Base-by-base conservation (phyloP, 2,329 filamentous ascomycete species). In the Sporothrix curviconia region DNA sequence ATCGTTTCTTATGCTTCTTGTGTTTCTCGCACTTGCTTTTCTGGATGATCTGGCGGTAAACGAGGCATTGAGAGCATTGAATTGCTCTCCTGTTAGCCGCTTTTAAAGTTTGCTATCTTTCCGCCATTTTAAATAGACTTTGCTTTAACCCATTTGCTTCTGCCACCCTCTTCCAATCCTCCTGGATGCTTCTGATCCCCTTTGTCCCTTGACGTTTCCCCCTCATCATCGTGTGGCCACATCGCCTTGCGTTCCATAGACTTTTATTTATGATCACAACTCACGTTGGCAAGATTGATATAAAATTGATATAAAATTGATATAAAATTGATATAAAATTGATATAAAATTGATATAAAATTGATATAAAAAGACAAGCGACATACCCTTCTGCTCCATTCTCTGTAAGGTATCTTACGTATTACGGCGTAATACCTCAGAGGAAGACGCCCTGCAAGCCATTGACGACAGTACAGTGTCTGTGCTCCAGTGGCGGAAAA, bases 41-140 rank as follows among this genome's bases (percentile, higher is more conserved):
- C 39, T 43, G 30, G 11, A 25, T 55, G 46, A 52, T 51, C 46
- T n/a, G n/a, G n/a, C n/a, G n/a, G n/a, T n/a, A n/a, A n/a, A n/a
- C n/a, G n/a, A n/a, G n/a, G n/a, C n/a, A n/a, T n/a, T n/a, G n/a
- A n/a, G n/a, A 37, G 46, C 39, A 44, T 57, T 39, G 17, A 42
- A 44, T 52, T 19, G 46, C 39, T 37, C 46, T 52, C 12, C n/a
- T 28, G 7, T 30, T 22, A 25, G 19, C 11, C 15, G 3, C 4
- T 34, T 19, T 17, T 30, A 9, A 2, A n/a, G n/a, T n/a, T n/a
- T n/a, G n/a, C n/a, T n/a, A n/a, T n/a, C n/a, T n/a, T n/a, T 36
- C 47, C 44, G 36, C 19, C 47, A 19, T 50, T 34, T 17, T 34
- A 37, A 30, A 37, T 50, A 50, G 47, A 36, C 36, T 37, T 40